Conservation (phyloP, 129 eudicot species). For the sunflower (Helianthus annuus) region DNA sequence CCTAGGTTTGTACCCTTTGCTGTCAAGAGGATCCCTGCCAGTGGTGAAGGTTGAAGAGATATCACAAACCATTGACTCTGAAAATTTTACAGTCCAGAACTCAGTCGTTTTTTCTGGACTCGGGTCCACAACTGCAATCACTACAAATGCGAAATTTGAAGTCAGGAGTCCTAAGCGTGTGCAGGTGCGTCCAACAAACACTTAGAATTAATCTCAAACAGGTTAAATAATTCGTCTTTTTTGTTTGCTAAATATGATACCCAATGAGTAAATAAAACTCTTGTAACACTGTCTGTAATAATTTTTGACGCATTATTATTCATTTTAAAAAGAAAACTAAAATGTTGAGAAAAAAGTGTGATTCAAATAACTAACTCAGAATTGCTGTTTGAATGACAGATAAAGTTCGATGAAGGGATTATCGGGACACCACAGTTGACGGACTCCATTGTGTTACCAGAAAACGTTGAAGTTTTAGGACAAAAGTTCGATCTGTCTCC, state of each 20-base stretch:
- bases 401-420: constrained; percentile 83
- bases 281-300: background rate
- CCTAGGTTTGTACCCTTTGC: constrained; percentile 75
- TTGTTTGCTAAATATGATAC: background rate
- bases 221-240: background rate
- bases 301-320: background rate
- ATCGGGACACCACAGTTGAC: constrained; percentile 93
- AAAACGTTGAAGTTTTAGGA: constrained; percentile 75
- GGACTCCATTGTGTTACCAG: constrained; percentile 77
- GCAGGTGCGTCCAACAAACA: constrained; percentile 46
- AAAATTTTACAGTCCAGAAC: constrained; percentile 84
- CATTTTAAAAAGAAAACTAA: background rate
- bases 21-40: constrained; percentile 66
- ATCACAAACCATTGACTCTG: constrained; percentile 90
- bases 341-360: background rate
- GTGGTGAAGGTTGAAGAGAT: constrained; percentile 84
- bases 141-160: constrained; percentile 89
- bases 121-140: constrained; percentile 71
- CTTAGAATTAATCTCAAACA: background rate
- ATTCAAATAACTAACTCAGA: background rate
- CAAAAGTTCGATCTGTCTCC: constrained; percentile 76
- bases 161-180: constrained; percentile 95
- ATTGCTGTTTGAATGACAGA: constrained; percentile 38
- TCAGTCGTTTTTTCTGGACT: constrained; percentile 73
- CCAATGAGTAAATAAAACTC: background rate